Base-by-base conservation (phyloP, 2,329 filamentous ascomycete genomes). In the Verticillium albo-atrum region DNA sequence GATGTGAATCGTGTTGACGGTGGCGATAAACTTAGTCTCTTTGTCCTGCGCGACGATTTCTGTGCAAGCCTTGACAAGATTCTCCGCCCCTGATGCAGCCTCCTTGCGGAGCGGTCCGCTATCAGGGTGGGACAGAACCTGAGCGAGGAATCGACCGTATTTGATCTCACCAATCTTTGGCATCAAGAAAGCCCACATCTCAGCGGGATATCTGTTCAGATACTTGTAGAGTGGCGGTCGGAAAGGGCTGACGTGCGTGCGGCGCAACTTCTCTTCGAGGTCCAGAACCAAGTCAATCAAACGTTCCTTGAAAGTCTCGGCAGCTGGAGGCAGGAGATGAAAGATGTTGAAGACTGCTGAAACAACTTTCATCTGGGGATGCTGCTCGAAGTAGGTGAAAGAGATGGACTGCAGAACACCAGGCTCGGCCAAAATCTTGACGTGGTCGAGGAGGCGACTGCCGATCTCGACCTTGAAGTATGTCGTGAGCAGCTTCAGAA, bases 401-500 rank as follows among this genome's bases (percentile, higher is more conserved):
- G 94, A 97, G 2, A 95, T 91, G 68, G 93, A 91, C 71, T 98
- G 93, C 65, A 98, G 78, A 15, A 87, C 83, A 56, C 80, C 82
- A 3, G 90, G 84, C 60, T 97, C 92, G 1, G 94, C 93, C 64
- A 99, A 92, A 12, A 89, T 85, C 70, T 94, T 94, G 75, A 97
- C 89, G 68, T 99, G 95, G 64, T 98, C 94, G 10, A 99, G 81
- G n/a, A 99, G 77, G 26, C 95, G 86, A 25, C 91, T 86, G 6
- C 95, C 96, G 58, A 99, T 99, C 71, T 99, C 95, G 1, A 98
- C 93, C 75, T 99, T 99, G 77, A 99, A 99, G 73, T 99, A 99
- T 61, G 95, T 98, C 0, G 94, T 99, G 20, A 99, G 80, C 2
- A 99, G 81, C 64, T 95, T 94, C 61, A 99, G 76, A 2, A 99